Evolutionary conservation across 2,329 filamentous ascomycete species (phyloP).

Genomic region (Hymenoscyphus occultus): DNA sequence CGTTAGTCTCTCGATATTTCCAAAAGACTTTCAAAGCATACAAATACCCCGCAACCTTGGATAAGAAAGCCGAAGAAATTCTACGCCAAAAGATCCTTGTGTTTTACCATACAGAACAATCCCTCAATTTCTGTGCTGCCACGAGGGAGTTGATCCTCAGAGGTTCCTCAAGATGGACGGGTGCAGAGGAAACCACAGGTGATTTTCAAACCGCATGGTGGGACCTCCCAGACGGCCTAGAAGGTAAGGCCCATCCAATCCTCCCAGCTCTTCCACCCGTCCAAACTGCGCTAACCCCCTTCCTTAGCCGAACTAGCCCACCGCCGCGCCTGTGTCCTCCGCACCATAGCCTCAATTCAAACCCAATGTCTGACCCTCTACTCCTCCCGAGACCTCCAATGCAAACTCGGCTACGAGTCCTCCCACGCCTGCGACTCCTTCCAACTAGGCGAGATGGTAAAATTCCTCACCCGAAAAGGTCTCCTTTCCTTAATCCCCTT

Average conservation of each 20-base stretch:
- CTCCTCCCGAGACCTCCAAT: constrained; percentile 64
- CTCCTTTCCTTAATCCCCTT: constrained; percentile 60
- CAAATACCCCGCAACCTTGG: constrained; percentile 52
- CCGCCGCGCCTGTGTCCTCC: constrained; percentile 63
- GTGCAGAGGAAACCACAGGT: constrained; percentile 33
- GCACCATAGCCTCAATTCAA: constrained; percentile 67
- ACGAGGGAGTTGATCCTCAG: constrained; percentile 65
- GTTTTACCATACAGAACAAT: constrained; percentile 62
- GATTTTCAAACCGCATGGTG: constrained; percentile 59
- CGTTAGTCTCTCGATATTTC: constrained; percentile 53
- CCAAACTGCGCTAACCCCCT: not conserved
- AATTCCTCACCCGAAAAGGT: constrained; percentile 62
- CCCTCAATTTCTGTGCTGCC: constrained; percentile 56
- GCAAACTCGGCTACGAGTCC: constrained; percentile 71
- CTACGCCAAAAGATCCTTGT: constrained; percentile 68
- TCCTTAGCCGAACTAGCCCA: constrained; percentile 60
- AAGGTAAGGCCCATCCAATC: constrained; percentile 44
- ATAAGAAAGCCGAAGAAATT: constrained; percentile 57
- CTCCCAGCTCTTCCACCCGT: not conserved
- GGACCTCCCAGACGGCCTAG: constrained; percentile 66
- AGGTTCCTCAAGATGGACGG: constrained; percentile 50
- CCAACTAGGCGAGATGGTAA: constrained; percentile 74
- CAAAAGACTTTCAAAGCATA: constrained; percentile 46
- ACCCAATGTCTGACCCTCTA: constrained; percentile 66
- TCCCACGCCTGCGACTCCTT: constrained; percentile 72